These are phyloP conservation scores for Acanthamoeba healyi DNA, from an alignment of 208 protist species.

Conservation along the genomic window DNA sequence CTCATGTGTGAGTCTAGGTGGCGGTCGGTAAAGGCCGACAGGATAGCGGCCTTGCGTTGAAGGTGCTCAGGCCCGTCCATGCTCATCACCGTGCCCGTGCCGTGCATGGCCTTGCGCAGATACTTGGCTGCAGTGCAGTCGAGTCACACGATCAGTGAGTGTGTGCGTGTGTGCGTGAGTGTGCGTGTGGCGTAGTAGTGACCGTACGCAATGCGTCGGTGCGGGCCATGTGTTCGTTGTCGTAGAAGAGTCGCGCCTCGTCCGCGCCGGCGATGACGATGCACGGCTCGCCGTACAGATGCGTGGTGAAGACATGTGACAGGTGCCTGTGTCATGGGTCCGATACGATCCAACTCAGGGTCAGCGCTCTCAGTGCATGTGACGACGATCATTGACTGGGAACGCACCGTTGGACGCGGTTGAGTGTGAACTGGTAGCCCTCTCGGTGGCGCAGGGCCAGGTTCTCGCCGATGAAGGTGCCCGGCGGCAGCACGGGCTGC, in stretches of 20 bases:
- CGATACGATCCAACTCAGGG: neutral
- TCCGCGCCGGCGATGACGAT: constrained; percentile 22
- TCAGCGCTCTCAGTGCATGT: too few species aligned
- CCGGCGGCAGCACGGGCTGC: neutral
- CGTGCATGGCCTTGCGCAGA: neutral
- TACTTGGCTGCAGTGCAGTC: neutral
- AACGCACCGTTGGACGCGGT: neutral
- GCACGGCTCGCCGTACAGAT: neutral
- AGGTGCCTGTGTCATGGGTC: neutral
- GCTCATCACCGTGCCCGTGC: neutral
- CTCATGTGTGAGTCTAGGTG: neutral
- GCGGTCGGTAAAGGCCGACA: neutral
- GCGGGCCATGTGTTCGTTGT: neutral
- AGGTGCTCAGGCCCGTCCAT: neutral
- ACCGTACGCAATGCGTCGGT: neutral
- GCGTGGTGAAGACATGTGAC: neutral
- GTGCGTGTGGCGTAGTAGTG: too few species aligned
- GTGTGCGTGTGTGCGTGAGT: too few species aligned
- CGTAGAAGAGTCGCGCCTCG: constrained; percentile 25
- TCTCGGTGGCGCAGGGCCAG: neutral
- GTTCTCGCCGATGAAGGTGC: neutral
- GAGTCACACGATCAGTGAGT: neutral
- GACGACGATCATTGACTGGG: neutral
- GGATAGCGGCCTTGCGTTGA: neutral
- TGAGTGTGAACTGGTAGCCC: neutral